These are phyloP conservation scores for Cryptococcus floricola DNA, from an alignment of 1,284 basidiomycete genomes.

Conservation along the genomic window DNA sequence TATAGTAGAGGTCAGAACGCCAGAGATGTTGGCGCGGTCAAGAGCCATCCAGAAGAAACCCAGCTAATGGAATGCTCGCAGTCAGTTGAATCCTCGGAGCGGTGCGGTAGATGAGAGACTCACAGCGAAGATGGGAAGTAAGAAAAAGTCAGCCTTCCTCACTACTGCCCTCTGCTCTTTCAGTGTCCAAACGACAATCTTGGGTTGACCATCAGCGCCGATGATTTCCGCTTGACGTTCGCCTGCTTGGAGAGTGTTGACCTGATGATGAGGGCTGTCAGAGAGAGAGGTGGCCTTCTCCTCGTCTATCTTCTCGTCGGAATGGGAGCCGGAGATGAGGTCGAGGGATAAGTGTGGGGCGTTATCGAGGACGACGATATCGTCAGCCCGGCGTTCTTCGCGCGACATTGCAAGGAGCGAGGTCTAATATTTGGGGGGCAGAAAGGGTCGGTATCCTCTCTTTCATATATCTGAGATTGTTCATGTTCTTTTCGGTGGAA, in stretches of 20 bases:
- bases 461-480: too few relatives aligned
- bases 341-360: background rate
- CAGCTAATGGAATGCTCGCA: background rate
- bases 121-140: conserved; percentile 4
- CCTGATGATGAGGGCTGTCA: background rate
- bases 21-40: conserved; percentile 26
- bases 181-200: conserved; percentile 1
- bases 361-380: conserved; percentile 3
- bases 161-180: conserved; percentile 5
- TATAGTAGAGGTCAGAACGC: conserved; percentile 21
- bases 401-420: background rate
- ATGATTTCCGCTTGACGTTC: background rate
- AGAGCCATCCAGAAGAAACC: conserved; percentile 5
- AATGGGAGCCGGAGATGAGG: background rate
- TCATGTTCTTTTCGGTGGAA: background rate
- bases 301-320: background rate
- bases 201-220: background rate
- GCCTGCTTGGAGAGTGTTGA: background rate
- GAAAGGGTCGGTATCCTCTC: too few relatives aligned
- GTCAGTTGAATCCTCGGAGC: background rate
- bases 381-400: background rate
- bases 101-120: background rate
- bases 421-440: too few relatives aligned
- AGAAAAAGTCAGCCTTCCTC: conserved; percentile 5
- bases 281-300: background rate